Conservation (phyloP, 495 filamentous ascomycete species). For the Daldinia decipiens region DNA sequence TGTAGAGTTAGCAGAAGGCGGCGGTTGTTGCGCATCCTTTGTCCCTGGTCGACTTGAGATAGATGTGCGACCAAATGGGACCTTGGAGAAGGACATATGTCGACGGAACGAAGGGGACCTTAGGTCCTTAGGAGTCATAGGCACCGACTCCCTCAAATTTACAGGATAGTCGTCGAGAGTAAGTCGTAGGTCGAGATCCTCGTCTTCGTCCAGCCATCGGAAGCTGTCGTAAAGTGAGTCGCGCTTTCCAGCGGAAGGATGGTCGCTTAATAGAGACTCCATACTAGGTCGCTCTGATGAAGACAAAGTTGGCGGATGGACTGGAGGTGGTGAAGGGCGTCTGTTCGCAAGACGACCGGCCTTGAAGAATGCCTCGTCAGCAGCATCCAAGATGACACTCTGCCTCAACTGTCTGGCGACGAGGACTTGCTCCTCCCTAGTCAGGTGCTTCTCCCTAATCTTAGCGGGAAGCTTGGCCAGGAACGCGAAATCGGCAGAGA, state of each 20-base stretch:
- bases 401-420: conserved; percentile 66
- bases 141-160: conserved; percentile 55
- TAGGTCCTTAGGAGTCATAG: conserved; percentile 52
- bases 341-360: conserved; percentile 56
- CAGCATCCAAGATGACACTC: conserved; percentile 73
- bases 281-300: conserved; percentile 49
- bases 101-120: conserved; percentile 62
- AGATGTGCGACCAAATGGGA: conserved; percentile 64
- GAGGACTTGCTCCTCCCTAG: conserved; percentile 74
- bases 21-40: conserved; percentile 47
- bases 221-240: conserved; percentile 71
- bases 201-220: conserved; percentile 82
- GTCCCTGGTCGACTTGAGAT: conserved; percentile 57
- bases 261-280: conserved; percentile 48
- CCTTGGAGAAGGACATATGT: conserved; percentile 63
- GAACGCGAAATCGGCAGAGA: conserved; percentile 73
- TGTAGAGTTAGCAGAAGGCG: conserved; percentile 49
- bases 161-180: conserved; percentile 65
- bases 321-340: conserved; percentile 46
- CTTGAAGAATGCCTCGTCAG: conserved; percentile 72
- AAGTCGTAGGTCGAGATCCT: conserved; percentile 76
- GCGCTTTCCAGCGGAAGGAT: conserved; percentile 37
- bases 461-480: conserved; percentile 77
- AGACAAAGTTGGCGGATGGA: conserved; percentile 43
- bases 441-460: conserved; percentile 74